These are phyloP conservation scores for Phaeosphaeriaceae sp. DNA, from an alignment of 2,329 filamentous ascomycete genomes.

Conservation along the genomic window DNA sequence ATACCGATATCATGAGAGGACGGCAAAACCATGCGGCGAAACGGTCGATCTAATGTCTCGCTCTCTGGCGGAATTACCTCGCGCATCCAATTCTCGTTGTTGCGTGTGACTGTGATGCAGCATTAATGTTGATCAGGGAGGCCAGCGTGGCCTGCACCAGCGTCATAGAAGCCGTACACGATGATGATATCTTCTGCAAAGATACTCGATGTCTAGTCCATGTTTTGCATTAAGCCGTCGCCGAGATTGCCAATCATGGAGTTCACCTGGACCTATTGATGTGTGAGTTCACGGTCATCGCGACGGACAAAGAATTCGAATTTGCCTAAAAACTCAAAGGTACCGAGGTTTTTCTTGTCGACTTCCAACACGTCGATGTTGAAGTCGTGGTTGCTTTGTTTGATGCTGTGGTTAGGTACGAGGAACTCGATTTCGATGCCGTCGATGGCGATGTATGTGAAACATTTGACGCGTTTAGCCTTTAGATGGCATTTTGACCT, in stretches of 20 bases:
- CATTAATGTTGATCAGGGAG: constrained; percentile 54
- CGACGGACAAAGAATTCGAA: constrained; percentile 52
- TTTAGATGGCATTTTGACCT: constrained; percentile 41
- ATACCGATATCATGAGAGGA: constrained; percentile 59
- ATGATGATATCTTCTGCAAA: constrained; percentile 49
- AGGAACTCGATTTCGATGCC: constrained; percentile 54
- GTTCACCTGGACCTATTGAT: constrained; percentile 57
- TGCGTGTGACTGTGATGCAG: constrained; percentile 53
- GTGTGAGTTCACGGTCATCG: constrained; percentile 49
- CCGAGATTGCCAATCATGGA: constrained; percentile 53
- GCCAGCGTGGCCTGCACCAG: constrained; percentile 52
- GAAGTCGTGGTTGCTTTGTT: constrained; percentile 45
- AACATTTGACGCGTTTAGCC: constrained; percentile 45
- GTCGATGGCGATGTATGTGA: constrained; percentile 44
- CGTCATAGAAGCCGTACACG: constrained; percentile 58
- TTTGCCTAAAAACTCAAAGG: constrained; percentile 54
- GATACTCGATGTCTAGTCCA: constrained; percentile 39
- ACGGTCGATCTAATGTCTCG: constrained; percentile 49
- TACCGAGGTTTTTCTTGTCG: constrained; percentile 52
- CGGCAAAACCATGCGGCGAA: constrained; percentile 54
- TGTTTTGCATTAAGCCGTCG: constrained; percentile 48
- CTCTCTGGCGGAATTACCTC: constrained; percentile 50
- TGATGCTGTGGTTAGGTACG: constrained; percentile 49
- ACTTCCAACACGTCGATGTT: constrained; percentile 54
- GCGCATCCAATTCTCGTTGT: constrained; percentile 55